Base-by-base conservation (phyloP, 1,139 yeast species). In the Arxiozyma telluris region DNA sequence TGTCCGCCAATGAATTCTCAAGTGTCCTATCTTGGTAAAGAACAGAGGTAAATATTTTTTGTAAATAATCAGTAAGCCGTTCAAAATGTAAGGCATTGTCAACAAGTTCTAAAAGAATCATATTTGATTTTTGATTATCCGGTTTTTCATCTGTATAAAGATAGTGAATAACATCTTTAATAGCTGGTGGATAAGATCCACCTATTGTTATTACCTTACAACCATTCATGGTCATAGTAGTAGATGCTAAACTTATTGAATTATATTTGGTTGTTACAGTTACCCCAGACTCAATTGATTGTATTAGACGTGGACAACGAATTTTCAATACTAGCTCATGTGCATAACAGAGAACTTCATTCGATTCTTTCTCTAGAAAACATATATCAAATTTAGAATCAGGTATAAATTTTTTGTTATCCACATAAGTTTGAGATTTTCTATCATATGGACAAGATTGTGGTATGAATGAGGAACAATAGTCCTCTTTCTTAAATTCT, bases 101-200 rank as follows among this genome's bases (percentile, higher is more conserved):
- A 17, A 59, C 53, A 7, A 61, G 46, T 7, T 55, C 55, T 20
- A 62, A 50, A 4, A 63, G 34, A 8, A 57, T 9, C 30, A 55
- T 54, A 4, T 57, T 50, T 2, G 49, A 47, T 38, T 54, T 57
- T 45, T 58, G 61, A 11, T 53, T 49, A 1, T 30, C 41, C 5
- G 63, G 60, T 41, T 55, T 57, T 17, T 64, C 64, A 55, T 78
- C 82, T 0, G 83, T 78, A 61, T 81, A 81, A 1, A 80, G 52
- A 54, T 72, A 74, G 56, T 79, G 77, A 1, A 64, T 49, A n/a
- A 60, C 50, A 20, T 56, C 53, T 17, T 54, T 49, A 3, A 54
- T 51, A 22, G 45, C 51, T 1, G 38, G 39, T 5, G 46, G 17
- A 12, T 43, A 23, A 11, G 21, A 27, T 8, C 45, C 21, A 30